Evolutionary conservation across 306 rosid genomes (phyloP), one percentile per base, ranked within the genome.

Genomic region (Trichosanthes cucumerina): DNA sequence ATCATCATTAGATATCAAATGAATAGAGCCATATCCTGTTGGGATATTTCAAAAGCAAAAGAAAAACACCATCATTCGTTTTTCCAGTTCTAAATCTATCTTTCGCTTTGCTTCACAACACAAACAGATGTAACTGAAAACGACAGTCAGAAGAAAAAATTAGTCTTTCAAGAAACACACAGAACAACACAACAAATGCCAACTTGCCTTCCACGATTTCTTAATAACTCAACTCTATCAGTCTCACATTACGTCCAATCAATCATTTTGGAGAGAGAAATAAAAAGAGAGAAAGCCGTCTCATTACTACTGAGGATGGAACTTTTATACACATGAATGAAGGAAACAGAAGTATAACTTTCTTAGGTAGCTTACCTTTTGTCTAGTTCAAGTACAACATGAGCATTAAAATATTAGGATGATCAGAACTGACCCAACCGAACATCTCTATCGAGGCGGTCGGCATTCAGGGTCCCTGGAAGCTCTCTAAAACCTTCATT

Each of bases 401-500:
- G 64, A 56, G 26, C 34, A 47, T 54, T 70, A 18, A 59, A 77
- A 58, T 83, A 46, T 47, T 34, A 69, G 14, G 77, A 43, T 58
- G 78, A 84, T 92, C 93, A 95, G 75, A 95, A 80, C 83, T 91
- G 99, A 76, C 97, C 99, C 28, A 97, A 85, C 84, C 97, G 86
- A 75, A 92, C 85, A 79, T 92, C 93, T 82, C 97, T 86, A 81
- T 95, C 97, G 44, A 95, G 79, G 59, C 90, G 90, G 81, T 95
- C 99, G 3, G 97, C 97, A 62, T 92, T 95, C 2, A 91, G 89
- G 15, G 97, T 92, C 68, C 97, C 93, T 0, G 97, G 99, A 81
- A 95, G 97, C 90, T 95, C 97, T 86, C 88, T 89, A 71, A 92
- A 95, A 84, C 89, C 93, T 91, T 95, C 97, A 79, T 92, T 92